Conservation (phyloP, 2,329 filamentous ascomycete genomes). For the Pseudocercospora fuligena region DNA sequence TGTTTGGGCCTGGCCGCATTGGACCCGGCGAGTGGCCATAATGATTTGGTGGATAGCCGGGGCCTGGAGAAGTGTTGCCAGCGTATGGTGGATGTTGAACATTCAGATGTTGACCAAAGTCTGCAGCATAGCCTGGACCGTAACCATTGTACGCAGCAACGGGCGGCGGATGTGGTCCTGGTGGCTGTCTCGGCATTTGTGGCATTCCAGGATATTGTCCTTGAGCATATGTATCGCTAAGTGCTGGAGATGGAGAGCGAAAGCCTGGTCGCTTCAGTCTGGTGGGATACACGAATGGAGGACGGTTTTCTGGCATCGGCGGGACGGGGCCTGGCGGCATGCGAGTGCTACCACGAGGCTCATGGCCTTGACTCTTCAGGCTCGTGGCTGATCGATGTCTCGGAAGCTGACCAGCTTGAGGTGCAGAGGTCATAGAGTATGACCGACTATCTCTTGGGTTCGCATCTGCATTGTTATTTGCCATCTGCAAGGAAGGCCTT, state of each 20-base stretch:
- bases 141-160: conserved; percentile 39
- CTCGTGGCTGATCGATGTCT: conserved; percentile 52
- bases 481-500: conserved; percentile 29
- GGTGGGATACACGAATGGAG: conserved; percentile 49
- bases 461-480: conserved; percentile 29
- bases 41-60: conserved; percentile 34
- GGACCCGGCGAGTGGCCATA: conserved; percentile 32
- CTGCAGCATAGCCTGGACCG: conserved; percentile 33
- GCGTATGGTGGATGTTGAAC: conserved; percentile 35
- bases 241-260: conserved; percentile 49
- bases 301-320: conserved; percentile 42
- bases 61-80: conserved; percentile 31
- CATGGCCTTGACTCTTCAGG: conserved; percentile 48
- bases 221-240: conserved; percentile 46
- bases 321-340: conserved; percentile 40
- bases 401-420: conserved; percentile 43
- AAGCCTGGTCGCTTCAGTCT: conserved; percentile 49
- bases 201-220: conserved; percentile 37
- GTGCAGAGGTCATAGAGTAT: conserved; percentile 48
- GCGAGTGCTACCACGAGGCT: conserved; percentile 35
- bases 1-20: conserved; percentile 29
- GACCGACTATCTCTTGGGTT: conserved; percentile 47
- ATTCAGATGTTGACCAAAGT: conserved; percentile 32
- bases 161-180: conserved; percentile 32
- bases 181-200: conserved; percentile 29